A percentile compares a stretch with the other conserved stretches of the same genome.
phyloP scores from a whole-genome alignment of 148 eudicot genomes.

The Heliamphora exappendiculata region DNA sequence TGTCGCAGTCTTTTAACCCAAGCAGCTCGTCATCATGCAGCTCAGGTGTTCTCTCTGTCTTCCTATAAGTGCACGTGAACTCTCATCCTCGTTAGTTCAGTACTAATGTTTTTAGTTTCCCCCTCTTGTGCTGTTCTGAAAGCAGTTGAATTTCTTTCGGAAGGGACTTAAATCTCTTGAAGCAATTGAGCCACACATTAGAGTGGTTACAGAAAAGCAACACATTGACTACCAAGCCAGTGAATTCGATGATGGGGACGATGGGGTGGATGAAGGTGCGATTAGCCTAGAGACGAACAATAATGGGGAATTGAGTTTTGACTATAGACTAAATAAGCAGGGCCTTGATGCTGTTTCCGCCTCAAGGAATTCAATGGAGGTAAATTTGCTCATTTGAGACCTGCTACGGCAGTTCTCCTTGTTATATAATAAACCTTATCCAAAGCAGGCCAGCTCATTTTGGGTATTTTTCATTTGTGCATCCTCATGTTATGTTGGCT shows the following conservation, averaged over 20 bases:
- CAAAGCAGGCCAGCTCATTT: background rate
- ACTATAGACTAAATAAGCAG: slow-evolving; percentile 49
- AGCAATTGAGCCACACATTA: slow-evolving; percentile 62
- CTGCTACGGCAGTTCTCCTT: background rate
- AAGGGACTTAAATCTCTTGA: slow-evolving; percentile 85
- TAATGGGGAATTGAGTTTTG: slow-evolving; percentile 70
- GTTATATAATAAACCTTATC: background rate
- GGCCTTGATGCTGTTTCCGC: slow-evolving; percentile 47
- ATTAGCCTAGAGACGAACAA: slow-evolving; percentile 50
- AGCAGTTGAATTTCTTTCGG: slow-evolving; percentile 84
- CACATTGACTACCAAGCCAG: slow-evolving; percentile 75
- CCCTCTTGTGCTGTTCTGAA: slow-evolving; percentile 12
- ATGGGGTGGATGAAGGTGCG: slow-evolving; percentile 47
- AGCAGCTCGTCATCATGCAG: slow-evolving; percentile 96
- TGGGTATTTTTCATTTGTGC: background rate
- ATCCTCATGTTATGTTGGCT: background rate
- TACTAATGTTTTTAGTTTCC: slow-evolving; percentile 3
- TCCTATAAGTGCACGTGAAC: background rate
- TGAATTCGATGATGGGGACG: slow-evolving; percentile 56
- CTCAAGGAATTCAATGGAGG: slow-evolving; percentile 86
- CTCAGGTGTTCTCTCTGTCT: slow-evolving; percentile 56
- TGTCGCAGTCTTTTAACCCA: slow-evolving; percentile 86
- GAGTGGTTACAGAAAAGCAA: slow-evolving; percentile 63
- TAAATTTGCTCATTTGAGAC: slow-evolving; percentile 20
- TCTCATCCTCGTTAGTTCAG: background rate